phyloP scores from a whole-genome alignment of 192 early-diverging fungal genomes.

The Coemansia sp. region DNA sequence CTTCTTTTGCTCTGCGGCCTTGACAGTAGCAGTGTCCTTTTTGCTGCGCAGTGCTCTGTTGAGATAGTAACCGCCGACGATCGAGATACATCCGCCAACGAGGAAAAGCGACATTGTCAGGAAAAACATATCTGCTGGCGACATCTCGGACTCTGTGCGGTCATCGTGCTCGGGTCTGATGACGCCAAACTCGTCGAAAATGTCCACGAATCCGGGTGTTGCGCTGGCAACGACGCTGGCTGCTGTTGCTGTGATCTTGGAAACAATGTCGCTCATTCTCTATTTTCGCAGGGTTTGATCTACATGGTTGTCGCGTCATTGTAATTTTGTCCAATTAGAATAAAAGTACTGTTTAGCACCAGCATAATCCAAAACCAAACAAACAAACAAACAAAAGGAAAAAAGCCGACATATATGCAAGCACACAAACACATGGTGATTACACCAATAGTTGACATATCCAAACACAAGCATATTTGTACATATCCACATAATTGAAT shows the following conservation, averaged over 20 bases:
- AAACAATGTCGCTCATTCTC: conserved; percentile 40
- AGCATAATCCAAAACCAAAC: background rate
- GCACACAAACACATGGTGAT: too few species aligned
- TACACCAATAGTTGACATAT: too few species aligned
- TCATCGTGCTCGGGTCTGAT: conserved; percentile 54
- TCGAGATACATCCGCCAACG: conserved; percentile 53
- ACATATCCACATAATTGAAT: too few species aligned
- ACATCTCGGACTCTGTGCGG: conserved; percentile 55
- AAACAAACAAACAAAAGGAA: too few species aligned
- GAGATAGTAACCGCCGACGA: conserved; percentile 54
- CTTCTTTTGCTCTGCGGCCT: conserved; percentile 32
- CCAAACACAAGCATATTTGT: too few species aligned
- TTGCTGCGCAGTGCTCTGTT: conserved; percentile 51
- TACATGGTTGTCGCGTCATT: too few species aligned
- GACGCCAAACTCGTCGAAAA: conserved; percentile 50
- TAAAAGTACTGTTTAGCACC: too few species aligned
- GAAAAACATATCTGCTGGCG: conserved; percentile 55
- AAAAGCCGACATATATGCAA: background rate
- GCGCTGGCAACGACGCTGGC: conserved; percentile 42
- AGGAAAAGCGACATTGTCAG: conserved; percentile 56
- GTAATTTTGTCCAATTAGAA: too few species aligned
- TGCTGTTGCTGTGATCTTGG: conserved; percentile 32
- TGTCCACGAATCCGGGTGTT: conserved; percentile 24
- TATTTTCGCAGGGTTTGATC: too few species aligned
- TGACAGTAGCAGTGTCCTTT: conserved; percentile 25